These are phyloP conservation scores for Tuber umbilicatum DNA, from an alignment of 495 filamentous ascomycete species.

Conservation along the genomic window DNA sequence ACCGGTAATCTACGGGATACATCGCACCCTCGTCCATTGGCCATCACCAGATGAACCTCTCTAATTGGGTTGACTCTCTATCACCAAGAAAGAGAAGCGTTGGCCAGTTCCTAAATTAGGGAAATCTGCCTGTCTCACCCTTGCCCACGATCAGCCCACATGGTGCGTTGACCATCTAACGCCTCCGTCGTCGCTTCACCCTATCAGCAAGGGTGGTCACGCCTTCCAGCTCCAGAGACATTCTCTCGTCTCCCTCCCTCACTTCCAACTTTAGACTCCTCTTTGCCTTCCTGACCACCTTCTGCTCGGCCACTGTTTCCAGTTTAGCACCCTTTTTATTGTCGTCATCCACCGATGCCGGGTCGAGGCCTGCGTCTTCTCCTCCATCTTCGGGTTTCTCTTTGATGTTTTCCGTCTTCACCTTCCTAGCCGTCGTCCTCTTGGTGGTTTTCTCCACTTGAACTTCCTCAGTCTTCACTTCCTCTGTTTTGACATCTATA, in stretches of 20 bases:
- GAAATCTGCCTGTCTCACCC: neutral
- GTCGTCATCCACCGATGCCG: neutral
- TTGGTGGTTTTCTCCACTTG: neutral
- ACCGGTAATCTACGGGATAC: neutral
- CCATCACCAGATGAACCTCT: neutral
- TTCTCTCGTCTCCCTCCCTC: neutral
- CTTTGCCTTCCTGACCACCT: neutral
- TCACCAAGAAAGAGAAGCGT: neutral
- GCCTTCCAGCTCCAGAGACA: constrained; percentile 1
- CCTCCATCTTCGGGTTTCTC: neutral
- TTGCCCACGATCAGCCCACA: neutral
- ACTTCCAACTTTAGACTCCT: constrained; percentile 2
- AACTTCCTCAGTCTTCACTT: constrained; percentile 40
- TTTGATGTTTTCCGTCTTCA: constrained; percentile 3
- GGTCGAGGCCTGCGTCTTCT: constrained; percentile 2
- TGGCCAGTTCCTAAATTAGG: constrained; percentile 1
- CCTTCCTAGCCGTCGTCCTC: neutral
- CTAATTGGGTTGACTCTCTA: neutral
- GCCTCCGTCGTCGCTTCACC: constrained; percentile 33
- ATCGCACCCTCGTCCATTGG: neutral
- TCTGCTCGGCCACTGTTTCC: neutral
- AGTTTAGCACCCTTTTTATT: neutral
- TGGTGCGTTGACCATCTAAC: constrained; percentile 3
- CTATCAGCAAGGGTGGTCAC: constrained; percentile 33
- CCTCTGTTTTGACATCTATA: constrained; percentile 51